Evolutionary conservation across 305 asterid species (phyloP).

Genomic region (Rubia peregrina): DNA sequence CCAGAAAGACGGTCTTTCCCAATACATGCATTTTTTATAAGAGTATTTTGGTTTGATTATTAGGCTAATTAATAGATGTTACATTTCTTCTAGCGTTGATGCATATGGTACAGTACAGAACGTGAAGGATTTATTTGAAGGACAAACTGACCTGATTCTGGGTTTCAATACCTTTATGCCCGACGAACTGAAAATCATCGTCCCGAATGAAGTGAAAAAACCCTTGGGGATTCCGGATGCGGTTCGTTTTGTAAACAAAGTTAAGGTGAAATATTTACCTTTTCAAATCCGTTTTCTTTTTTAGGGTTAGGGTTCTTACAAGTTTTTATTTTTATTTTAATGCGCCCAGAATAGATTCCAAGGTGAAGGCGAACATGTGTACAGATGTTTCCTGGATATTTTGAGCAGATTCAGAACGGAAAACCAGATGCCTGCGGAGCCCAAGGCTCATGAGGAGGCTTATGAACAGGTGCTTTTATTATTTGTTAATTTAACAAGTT

Average conservation of each 20-base stretch:
- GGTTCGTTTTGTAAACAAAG: slow-evolving; percentile 70
- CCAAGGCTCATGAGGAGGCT: slow-evolving; percentile 59
- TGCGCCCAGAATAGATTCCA: slow-evolving; percentile 73
- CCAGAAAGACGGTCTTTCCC: no score
- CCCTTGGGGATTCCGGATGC: slow-evolving; percentile 84
- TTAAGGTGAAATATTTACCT: slow-evolving; percentile 58
- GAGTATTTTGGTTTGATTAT: no score
- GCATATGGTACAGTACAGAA: slow-evolving; percentile 64
- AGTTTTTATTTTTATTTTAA: no score
- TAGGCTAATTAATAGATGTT: no score
- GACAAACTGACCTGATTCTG: slow-evolving; percentile 71
- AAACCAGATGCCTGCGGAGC: slow-evolving; percentile 2
- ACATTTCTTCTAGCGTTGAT: slow-evolving; percentile 45
- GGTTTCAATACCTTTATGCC: slow-evolving; percentile 96
- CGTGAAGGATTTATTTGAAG: slow-evolving; percentile 84
- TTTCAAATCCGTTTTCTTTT: slow-evolving; percentile 9
- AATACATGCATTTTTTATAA: no score
- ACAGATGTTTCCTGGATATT: slow-evolving; percentile 79
- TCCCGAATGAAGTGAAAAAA: slow-evolving; percentile 55
- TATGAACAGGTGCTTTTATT: slow-evolving; percentile 62
- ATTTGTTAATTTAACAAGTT: neutral
- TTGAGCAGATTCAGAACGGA: slow-evolving; percentile 72
- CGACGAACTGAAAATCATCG: slow-evolving; percentile 70
- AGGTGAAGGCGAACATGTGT: slow-evolving; percentile 63
- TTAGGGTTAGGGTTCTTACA: neutral